These are phyloP conservation scores for Pythium chondricola DNA, from an alignment of 352 stramenopile genomes.

Conservation along the genomic window DNA sequence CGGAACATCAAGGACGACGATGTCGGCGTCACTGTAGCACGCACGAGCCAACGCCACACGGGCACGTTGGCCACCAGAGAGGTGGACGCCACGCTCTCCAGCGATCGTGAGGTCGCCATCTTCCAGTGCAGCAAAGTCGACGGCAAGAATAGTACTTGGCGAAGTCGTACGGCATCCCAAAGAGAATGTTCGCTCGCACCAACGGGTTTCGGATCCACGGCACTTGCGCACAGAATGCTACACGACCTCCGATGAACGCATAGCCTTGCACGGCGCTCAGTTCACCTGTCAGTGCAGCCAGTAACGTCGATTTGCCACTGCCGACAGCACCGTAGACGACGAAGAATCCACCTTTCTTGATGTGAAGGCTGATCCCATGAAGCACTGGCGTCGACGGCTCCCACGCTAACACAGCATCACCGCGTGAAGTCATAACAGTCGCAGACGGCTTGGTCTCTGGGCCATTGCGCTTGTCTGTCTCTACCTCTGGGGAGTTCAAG, in stretches of 20 bases:
- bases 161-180: constrained; percentile 49
- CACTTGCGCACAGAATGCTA: constrained; percentile 76
- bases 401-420: constrained; percentile 37
- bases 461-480: constrained; percentile 11
- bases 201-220: constrained; percentile 77
- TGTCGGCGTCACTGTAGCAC: constrained; percentile 47
- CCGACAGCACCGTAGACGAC: constrained; percentile 87
- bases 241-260: constrained; percentile 21
- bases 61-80: constrained; percentile 46
- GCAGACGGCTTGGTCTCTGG: constrained; percentile 81
- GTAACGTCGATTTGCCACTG: constrained; percentile 88
- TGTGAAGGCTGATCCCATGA: constrained; percentile 51
- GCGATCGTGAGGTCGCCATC: constrained; percentile 69
- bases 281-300: constrained; percentile 90
- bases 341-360: constrained; percentile 72
- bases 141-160: constrained; percentile 33
- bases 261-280: constrained; percentile 23
- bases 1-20: constrained; percentile 86
- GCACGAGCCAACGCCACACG: constrained; percentile 47
- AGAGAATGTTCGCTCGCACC: constrained; percentile 85
- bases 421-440: no score
- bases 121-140: constrained; percentile 36
- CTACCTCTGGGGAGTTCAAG: constrained; percentile 41
- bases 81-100: constrained; percentile 46
- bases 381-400: constrained; percentile 18